Conservation (phyloP, 345 rosid genomes). For the Hibiscus syriacus region DNA sequence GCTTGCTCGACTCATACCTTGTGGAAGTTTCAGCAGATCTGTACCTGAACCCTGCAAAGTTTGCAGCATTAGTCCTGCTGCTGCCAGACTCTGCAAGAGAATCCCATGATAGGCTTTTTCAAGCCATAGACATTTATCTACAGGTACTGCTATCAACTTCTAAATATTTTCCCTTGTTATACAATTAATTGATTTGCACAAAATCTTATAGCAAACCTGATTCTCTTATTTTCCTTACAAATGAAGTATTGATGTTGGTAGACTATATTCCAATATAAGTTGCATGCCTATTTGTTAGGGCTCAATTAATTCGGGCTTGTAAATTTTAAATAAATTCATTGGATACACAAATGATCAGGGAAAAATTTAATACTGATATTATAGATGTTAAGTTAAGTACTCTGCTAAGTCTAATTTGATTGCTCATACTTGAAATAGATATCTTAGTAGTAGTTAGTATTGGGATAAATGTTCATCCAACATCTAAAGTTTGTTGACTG, state of each 20-base stretch:
- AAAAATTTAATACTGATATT: background rate
- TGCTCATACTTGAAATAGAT: too few relatives aligned
- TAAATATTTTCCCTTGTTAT: background rate
- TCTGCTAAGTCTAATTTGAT: too few relatives aligned
- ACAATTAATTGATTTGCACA: background rate
- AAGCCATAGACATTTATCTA: constrained; percentile 42
- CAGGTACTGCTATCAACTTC: constrained; percentile 27
- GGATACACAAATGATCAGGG: background rate
- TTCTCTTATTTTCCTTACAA: background rate
- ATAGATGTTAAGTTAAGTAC: too few relatives aligned
- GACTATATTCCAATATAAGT: background rate
- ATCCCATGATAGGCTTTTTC: constrained; percentile 33
- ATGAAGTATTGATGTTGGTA: too few relatives aligned
- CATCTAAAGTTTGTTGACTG: background rate
- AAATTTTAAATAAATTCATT: too few relatives aligned
- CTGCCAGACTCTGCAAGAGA: constrained; percentile 41
- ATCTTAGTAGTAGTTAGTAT: too few relatives aligned
- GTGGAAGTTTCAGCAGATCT: constrained; percentile 46
- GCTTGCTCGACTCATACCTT: constrained; percentile 41
- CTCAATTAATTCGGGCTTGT: background rate
- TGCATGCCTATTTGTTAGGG: background rate
- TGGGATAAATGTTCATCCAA: too few relatives aligned
- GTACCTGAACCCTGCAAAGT: constrained; percentile 26
- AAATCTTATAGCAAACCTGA: background rate
- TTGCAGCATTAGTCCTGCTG: constrained; percentile 26